phyloP scores from a whole-genome alignment of 1,284 basidiomycete genomes.

The Heterobasidion irregulare region DNA sequence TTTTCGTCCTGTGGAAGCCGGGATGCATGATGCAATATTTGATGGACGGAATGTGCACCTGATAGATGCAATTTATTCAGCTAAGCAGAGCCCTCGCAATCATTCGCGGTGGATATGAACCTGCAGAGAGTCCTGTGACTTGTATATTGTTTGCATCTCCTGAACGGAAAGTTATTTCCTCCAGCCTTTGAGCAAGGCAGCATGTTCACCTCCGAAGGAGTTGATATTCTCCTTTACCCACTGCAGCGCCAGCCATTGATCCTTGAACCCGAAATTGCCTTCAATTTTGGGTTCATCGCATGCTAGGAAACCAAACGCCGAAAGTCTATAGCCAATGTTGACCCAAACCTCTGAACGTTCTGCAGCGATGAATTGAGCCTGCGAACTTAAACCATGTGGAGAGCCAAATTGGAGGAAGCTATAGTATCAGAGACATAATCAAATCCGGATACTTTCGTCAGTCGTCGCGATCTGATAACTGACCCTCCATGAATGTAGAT shows the following conservation, averaged over 20 bases:
- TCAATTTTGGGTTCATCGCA: conserved; percentile 46
- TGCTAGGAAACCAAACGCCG: conserved; percentile 69
- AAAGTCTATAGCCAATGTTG: conserved; percentile 64
- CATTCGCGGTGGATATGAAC: conserved; percentile 21
- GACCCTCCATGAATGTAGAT: conserved; percentile 74
- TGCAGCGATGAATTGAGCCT: conserved; percentile 61
- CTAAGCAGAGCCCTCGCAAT: background rate
- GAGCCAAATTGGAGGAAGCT: conserved; percentile 80
- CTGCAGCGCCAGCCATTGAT: conserved; percentile 57
- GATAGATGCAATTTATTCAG: background rate
- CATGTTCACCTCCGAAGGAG: conserved; percentile 44
- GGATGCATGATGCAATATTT: conserved; percentile 64
- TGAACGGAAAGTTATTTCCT: conserved; percentile 15
- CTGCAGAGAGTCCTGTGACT: conserved; percentile 62
- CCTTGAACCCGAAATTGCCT: conserved; percentile 77
- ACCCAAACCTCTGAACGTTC: conserved; percentile 64
- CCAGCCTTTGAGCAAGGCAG: background rate
- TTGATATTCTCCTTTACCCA: conserved; percentile 56
- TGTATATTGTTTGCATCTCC: conserved; percentile 52
- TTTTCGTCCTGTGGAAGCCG: conserved; percentile 44
- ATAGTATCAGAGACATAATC: background rate
- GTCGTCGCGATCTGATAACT: conserved; percentile 2
- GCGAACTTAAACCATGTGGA: conserved; percentile 45
- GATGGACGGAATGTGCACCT: conserved; percentile 72
- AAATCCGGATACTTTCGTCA: background rate